phyloP scores from a whole-genome alignment of 495 filamentous ascomycete species.

The Penicillium taxi region DNA sequence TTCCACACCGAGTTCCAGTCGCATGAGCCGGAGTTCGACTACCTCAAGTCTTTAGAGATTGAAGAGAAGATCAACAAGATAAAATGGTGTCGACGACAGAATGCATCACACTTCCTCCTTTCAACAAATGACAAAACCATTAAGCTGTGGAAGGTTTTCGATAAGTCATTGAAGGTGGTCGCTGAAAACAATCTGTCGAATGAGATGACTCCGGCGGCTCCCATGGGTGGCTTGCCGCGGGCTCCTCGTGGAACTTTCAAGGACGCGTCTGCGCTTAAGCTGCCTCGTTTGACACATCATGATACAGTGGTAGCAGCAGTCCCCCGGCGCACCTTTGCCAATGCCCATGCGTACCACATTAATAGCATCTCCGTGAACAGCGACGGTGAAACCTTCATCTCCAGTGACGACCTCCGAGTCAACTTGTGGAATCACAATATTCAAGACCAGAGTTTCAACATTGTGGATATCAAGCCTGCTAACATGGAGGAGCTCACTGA shows the following conservation, averaged over 20 bases:
- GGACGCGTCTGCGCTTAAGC: constrained; percentile 72
- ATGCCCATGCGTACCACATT: constrained; percentile 98
- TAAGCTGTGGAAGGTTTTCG: constrained; percentile 99
- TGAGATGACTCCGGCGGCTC: constrained; percentile 77
- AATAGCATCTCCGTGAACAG: constrained; percentile 99
- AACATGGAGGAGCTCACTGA: constrained; percentile 99
- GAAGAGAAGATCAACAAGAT: constrained; percentile 99
- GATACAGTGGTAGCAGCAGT: constrained; percentile 98
- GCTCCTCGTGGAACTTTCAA: constrained; percentile 68
- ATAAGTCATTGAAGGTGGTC: constrained; percentile 97
- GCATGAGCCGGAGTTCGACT: constrained; percentile 98
- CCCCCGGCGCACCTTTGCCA: constrained; percentile 90
- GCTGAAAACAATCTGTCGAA: constrained; percentile 97
- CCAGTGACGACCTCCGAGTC: constrained; percentile 93
- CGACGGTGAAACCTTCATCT: constrained; percentile 98
- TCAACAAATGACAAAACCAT: constrained; percentile 99
- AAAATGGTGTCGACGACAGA: constrained; percentile 97
- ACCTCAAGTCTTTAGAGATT: constrained; percentile 97
- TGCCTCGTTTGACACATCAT: constrained; percentile 93
- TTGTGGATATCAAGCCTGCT: constrained; percentile 98
- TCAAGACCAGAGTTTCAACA: constrained; percentile 99
- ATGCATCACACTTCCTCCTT: constrained; percentile 95
- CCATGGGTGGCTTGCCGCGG: constrained; percentile 61
- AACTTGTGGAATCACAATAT: constrained; percentile 99
- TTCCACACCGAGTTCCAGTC: constrained; percentile 99